A percentile compares a stretch with the other conserved stretches of the same genome.
Evolutionary conservation across 1,139 yeast species (phyloP).

Genomic region (Scheffersomyces quercinus): DNA sequence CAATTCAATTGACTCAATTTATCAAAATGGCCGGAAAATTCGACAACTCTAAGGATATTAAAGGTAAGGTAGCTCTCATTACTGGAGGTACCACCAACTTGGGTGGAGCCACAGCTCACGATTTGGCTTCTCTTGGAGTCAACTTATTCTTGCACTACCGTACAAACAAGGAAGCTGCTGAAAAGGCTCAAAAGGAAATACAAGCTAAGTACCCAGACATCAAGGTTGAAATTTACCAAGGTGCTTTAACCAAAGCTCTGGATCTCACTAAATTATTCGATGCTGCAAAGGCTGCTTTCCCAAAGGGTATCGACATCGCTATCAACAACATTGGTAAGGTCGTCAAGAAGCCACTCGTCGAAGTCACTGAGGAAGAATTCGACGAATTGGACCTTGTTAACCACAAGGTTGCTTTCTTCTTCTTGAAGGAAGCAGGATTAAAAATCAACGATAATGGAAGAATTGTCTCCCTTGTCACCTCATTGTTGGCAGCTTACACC

Average conservation of each 20-base stretch:
- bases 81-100: slow-evolving; percentile 70
- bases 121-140: slow-evolving; percentile 57
- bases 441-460: slow-evolving; percentile 53
- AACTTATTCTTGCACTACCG: slow-evolving; percentile 60
- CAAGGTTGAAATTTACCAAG: slow-evolving; percentile 48
- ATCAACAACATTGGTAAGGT: slow-evolving; percentile 68
- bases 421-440: slow-evolving; percentile 57
- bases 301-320: slow-evolving; percentile 58
- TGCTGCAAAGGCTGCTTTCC: slow-evolving; percentile 46
- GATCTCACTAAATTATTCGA: slow-evolving; percentile 46
- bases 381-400: slow-evolving; percentile 55
- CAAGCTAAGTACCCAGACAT: slow-evolving; percentile 26
- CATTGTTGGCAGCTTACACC: slow-evolving; percentile 66
- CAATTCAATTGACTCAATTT: not conserved
- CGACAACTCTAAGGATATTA: not conserved
- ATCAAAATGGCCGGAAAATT: not conserved
- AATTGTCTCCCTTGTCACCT: slow-evolving; percentile 59
- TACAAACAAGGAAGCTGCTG: slow-evolving; percentile 38
- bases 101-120: slow-evolving; percentile 59
- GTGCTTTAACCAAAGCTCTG: slow-evolving; percentile 43
- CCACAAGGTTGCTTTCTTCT: slow-evolving; percentile 61
- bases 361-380: slow-evolving; percentile 53
- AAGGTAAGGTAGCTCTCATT: slow-evolving; percentile 55
- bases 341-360: slow-evolving; percentile 57
- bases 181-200: slow-evolving; percentile 40